phyloP scores from a whole-genome alignment of 192 early-diverging fungal genomes.

The Linnemannia zychae region DNA sequence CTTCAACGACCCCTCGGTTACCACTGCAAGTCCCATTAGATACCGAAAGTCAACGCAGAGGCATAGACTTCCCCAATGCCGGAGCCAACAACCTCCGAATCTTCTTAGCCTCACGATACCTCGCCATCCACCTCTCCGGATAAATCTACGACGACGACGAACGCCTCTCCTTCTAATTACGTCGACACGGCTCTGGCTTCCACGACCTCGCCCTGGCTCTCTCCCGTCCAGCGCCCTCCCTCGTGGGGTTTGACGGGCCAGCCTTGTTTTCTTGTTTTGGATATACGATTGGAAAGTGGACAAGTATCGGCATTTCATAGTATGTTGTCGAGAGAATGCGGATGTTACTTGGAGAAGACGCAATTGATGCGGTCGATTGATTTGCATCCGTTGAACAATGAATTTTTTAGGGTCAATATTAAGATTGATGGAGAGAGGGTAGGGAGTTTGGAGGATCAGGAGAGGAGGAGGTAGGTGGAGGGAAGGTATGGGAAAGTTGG shows the following conservation, averaged over 20 bases:
- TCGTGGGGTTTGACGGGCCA: too few relatives aligned
- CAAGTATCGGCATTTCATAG: too few relatives aligned
- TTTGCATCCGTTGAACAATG: not conserved
- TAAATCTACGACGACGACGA: not conserved
- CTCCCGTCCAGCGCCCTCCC: too few relatives aligned
- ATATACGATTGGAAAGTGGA: too few relatives aligned
- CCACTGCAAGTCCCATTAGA: not conserved
- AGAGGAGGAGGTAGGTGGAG: not conserved
- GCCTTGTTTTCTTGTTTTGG: too few relatives aligned
- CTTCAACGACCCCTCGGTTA: too few relatives aligned
- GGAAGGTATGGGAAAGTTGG: not conserved
- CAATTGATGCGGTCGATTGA: not conserved
- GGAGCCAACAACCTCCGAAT: not conserved
- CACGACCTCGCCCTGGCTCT: too few relatives aligned
- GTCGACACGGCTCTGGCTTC: too few relatives aligned
- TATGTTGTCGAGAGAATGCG: too few relatives aligned
- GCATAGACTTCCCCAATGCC: not conserved
- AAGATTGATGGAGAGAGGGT: not conserved
- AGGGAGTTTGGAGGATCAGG: not conserved
- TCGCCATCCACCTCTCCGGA: not conserved
- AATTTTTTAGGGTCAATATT: not conserved
- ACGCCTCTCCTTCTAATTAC: too few relatives aligned
- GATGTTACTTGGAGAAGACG: too few relatives aligned
- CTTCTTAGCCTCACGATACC: not conserved
- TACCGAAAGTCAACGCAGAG: not conserved